Base-by-base conservation (phyloP, 305 asterid species). In the Fraxinus baroniana region DNA sequence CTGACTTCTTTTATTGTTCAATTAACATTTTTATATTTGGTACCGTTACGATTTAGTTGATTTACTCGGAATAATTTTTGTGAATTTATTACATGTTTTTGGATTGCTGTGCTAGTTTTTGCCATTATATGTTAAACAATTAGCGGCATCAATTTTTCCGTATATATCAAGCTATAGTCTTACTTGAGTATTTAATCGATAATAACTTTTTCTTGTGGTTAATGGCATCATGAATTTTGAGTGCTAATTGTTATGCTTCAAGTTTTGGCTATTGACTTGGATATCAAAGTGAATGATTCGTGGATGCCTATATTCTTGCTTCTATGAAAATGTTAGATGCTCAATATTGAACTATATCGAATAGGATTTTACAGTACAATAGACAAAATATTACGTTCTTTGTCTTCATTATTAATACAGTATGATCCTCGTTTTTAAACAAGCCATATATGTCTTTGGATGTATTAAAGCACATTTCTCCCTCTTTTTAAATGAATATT, bases 51-150 rank as follows among this genome's bases (percentile, higher is more conserved):
- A 18, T 55, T 76, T 77, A 9, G 70, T 30, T 28, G 77, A 55
- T 73, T n/a, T 41, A 26, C 62, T 26, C 1, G 44, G 32, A 9
- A 44, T 24, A 68, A 68, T 26, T 68, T 26, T 68, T 30, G 13
- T 66, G 77, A 72, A 28, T 78, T 60, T 74, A n/a, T 44, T 78
- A 20, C 57, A 18, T 8, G 76, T 24, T 81, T 82, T 80, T 36
- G 66, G 41, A 79, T 79, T 35, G 30, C 39, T 72, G 15, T 41
- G 2, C 22, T 15, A 78, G 46, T 82, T 36, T 70, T 71, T 52
- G 32, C 2, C 66, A 44, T 30, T 76, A 64, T 24, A 20, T 8
- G 33, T 20, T 26, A 22, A 9, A 24, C 73, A 24, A 64, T 10
- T 64, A 4, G 24, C 1, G 15, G 7, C 6, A 24, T 64, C 9